Evolutionary conservation across 2,329 filamentous ascomycete species (phyloP).

Genomic region (Rhinocladiella similis): DNA sequence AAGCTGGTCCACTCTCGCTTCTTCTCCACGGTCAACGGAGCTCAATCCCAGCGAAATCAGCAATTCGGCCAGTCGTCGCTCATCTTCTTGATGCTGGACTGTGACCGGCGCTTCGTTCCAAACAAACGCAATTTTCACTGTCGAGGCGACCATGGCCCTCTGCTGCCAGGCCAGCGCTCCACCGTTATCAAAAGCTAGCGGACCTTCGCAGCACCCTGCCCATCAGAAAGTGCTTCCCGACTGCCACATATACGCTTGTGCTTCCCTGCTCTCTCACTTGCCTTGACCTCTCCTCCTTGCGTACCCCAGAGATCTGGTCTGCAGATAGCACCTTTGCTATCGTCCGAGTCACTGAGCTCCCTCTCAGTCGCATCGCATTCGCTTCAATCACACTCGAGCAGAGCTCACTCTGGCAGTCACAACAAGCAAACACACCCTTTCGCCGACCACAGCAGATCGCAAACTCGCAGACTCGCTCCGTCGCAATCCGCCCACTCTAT

Average conservation of each 20-base stretch:
- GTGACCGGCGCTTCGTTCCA: slow-evolving; percentile 15
- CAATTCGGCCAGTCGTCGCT: slow-evolving; percentile 12
- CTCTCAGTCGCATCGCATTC: slow-evolving; percentile 21
- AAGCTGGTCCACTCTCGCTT: slow-evolving; percentile 1
- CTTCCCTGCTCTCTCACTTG: slow-evolving; percentile 13
- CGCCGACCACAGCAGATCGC: slow-evolving; percentile 1
- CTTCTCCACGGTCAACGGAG: slow-evolving; percentile 13
- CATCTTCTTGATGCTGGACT: slow-evolving; percentile 4
- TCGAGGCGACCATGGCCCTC: slow-evolving; percentile 4
- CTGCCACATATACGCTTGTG: slow-evolving; percentile 23
- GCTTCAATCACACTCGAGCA: slow-evolving; percentile 14
- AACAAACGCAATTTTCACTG: slow-evolving; percentile 18
- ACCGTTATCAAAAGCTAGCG: slow-evolving; percentile 2
- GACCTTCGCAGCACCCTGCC: background rate
- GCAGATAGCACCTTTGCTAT: slow-evolving; percentile 22
- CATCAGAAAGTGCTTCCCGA: slow-evolving; percentile 8
- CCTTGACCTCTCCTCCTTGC: slow-evolving; percentile 27
- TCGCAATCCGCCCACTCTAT: background rate
- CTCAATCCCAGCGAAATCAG: slow-evolving; percentile 14
- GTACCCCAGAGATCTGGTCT: background rate
- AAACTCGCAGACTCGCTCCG: background rate
- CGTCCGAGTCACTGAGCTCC: slow-evolving; percentile 27
- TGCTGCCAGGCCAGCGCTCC: slow-evolving; percentile 13
- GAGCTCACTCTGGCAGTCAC: slow-evolving; percentile 18
- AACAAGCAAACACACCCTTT: background rate